Evolutionary conservation across 306 rosid species (phyloP).

Genomic region (Begonia loranthoides): DNA sequence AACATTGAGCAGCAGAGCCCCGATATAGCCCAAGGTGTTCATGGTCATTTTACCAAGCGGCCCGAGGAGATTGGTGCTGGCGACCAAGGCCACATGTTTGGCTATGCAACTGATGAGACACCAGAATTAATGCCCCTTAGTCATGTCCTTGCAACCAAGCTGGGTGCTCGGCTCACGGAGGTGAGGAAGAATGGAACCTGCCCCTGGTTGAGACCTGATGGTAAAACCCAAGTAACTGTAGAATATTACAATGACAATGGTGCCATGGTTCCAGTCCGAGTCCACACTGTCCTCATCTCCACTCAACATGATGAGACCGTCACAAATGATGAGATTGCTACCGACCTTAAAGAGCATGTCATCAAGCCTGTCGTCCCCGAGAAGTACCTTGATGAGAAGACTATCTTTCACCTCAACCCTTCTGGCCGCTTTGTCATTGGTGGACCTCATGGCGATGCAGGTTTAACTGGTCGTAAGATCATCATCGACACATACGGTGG

Average conservation of each 20-base stretch:
- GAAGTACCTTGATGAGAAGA: slow-evolving; percentile 54
- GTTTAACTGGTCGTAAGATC: slow-evolving; percentile 60
- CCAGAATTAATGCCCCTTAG: slow-evolving; percentile 52
- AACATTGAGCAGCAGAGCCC: slow-evolving; percentile 71
- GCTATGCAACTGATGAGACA: slow-evolving; percentile 64
- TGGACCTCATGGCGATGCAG: slow-evolving; percentile 67
- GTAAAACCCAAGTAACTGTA: slow-evolving; percentile 57
- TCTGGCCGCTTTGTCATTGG: slow-evolving; percentile 69
- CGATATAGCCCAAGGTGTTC: slow-evolving; percentile 65
- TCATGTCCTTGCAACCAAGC: slow-evolving; percentile 60
- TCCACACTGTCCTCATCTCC: slow-evolving; percentile 63
- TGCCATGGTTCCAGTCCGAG: slow-evolving; percentile 66
- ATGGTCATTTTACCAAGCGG: slow-evolving; percentile 55
- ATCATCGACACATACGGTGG: slow-evolving; percentile 64
- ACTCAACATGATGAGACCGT: slow-evolving; percentile 71
- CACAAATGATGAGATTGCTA: slow-evolving; percentile 48
- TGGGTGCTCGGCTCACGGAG: slow-evolving; percentile 62
- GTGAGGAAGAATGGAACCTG: slow-evolving; percentile 59
- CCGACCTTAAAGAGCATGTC: slow-evolving; percentile 55
- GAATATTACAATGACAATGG: slow-evolving; percentile 52
- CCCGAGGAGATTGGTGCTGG: slow-evolving; percentile 72
- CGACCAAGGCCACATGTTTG: slow-evolving; percentile 73
- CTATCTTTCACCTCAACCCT: slow-evolving; percentile 69
- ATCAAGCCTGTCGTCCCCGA: slow-evolving; percentile 57
- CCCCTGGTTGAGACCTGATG: slow-evolving; percentile 59